Base-by-base conservation (phyloP, 1,284 basidiomycete genomes). In the Austroboletus niveus region DNA sequence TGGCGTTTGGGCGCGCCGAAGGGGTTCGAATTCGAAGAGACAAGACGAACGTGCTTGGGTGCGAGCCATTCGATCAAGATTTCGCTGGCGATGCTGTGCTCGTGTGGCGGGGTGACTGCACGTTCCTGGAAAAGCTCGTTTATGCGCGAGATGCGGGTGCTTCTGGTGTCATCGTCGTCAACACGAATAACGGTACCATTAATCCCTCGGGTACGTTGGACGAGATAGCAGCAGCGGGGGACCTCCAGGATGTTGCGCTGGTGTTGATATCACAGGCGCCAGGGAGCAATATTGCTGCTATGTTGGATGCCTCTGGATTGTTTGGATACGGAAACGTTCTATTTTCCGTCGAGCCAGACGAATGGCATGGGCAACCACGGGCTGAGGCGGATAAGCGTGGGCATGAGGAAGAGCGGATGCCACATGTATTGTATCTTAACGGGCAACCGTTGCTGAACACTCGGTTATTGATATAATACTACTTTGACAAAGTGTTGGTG, bases 41-140 rank as follows among this genome's bases (percentile, higher is more conserved):
- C 42, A 50, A 57, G 6, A 61, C 63, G 39, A 89, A 91, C 60
- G 49, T 58, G 0, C 66, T 75, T n/a, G 88, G 88, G 4, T 91
- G 88, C 60, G 45, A 53, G 5, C 73, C 80, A 8, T 90, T 84
- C 66, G 58, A 69, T 2, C 67, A 75, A 35, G 47, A 64, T 5
- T 79, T 81, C 55, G 64, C 70, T 6, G 77, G 78, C 47, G 75
- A 76, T 31, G 77, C 82, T 2, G 61, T 89, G 29, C 65, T 90
- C 8, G 74, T 84, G 7, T 70, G 72, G 48, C 78, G 92, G 43
- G 92, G 92, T 15, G 79, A 77, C 12, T 96, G 92, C 66, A 86
- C 89, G 3, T 95, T 95, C 71, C 64, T 91, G 17, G 80, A 90
- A 61, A 96, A 95, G 71, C 75, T 93, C 11, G 47, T 81, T 15